Evolutionary conservation across 345 rosid genomes (phyloP).

Genomic region (Durio zibethinus): DNA sequence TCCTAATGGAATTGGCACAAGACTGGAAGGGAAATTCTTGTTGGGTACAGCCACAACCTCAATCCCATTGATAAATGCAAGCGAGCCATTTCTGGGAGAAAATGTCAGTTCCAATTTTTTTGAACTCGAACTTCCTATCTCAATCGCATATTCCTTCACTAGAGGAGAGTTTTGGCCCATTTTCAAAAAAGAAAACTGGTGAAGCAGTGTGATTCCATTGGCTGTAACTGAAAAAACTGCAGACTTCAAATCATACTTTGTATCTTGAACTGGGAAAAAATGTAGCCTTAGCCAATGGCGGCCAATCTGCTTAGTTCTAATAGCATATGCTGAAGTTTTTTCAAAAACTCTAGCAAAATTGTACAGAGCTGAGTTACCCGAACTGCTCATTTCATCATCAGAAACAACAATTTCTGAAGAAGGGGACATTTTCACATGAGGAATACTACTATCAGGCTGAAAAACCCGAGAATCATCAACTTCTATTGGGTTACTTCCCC

Average conservation of each 20-base stretch:
- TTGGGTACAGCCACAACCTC: slow-evolving; percentile 17
- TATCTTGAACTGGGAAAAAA: slow-evolving; percentile 5
- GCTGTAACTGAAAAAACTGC: slow-evolving; percentile 23
- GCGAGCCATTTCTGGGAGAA: slow-evolving; percentile 17
- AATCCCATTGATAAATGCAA: slow-evolving; percentile 24
- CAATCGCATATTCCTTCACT: slow-evolving; percentile 21
- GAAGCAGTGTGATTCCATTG: slow-evolving; percentile 19
- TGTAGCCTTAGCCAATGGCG: slow-evolving; percentile 25
- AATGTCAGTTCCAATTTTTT: slow-evolving; percentile 12
- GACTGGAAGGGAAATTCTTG: slow-evolving; percentile 13
- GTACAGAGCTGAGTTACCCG: slow-evolving; percentile 10
- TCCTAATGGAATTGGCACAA: slow-evolving; percentile 16
- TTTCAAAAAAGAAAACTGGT: slow-evolving; percentile 9
- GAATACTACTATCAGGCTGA: slow-evolving; percentile 15
- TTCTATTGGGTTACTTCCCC: slow-evolving; percentile 13
- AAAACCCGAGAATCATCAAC: slow-evolving; percentile 19
- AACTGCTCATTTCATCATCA: neutral
- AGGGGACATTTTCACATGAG: slow-evolving; percentile 4
- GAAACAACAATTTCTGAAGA: slow-evolving; percentile 15
- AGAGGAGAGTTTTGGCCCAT: neutral
- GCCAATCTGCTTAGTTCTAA: slow-evolving; percentile 20
- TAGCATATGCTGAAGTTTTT: slow-evolving; percentile 6
- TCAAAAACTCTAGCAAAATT: slow-evolving; percentile 21
- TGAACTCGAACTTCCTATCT: slow-evolving; percentile 12
- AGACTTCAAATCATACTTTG: slow-evolving; percentile 18